Base-by-base conservation (phyloP, 768 basidiomycete species). In the Tulasnella sp. region DNA sequence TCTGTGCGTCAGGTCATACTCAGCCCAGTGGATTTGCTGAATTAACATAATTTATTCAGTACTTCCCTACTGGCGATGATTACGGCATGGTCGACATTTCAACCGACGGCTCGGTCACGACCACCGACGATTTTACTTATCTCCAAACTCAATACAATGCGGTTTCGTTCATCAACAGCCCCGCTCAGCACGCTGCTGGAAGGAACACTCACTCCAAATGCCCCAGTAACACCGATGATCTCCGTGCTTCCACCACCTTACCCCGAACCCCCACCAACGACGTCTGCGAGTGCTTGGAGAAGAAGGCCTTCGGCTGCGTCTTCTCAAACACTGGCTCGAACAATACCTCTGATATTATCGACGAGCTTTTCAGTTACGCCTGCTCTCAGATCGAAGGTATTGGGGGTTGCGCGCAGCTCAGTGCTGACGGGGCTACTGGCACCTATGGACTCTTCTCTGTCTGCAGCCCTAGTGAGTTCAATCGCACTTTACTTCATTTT, bases 51-150 rank as follows among this genome's bases (percentile, higher is more conserved):
- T 72, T 31, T 16, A 84, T 85, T 82, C 92, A 92, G 74, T 97
- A 97, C 85, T 96, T 97, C 89, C 93, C 94, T 2, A 94, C 94
- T 27, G 72, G 83, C 24, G 94, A 94, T 74, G 86, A 92, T 82
- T 98, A 94, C 81, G 96, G 96, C 36, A 93, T 97, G 88, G 93
- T 94, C 80, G 94, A 88, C 38, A 89, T 97, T 80, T 91, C 91
- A 2, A 2, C 87, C 3, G 92, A 93, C 83, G 89, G 88, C 80
- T 88, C 92, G 7, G 93, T 95, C 74, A 91, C 90, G 10, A 88
- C 90, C 36, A 88, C 88, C 82, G 87, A 87, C 19, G 95, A 97
- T 84, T 97, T 92, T 84, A 84, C 86, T 79, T 88, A 88, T 75
- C 89, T 97, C 71, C 85, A 89, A 83, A 84, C 88, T 0, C 90